Evolutionary conservation across 1,284 basidiomycete species (phyloP).

Genomic region (Trametes hirsuta): DNA sequence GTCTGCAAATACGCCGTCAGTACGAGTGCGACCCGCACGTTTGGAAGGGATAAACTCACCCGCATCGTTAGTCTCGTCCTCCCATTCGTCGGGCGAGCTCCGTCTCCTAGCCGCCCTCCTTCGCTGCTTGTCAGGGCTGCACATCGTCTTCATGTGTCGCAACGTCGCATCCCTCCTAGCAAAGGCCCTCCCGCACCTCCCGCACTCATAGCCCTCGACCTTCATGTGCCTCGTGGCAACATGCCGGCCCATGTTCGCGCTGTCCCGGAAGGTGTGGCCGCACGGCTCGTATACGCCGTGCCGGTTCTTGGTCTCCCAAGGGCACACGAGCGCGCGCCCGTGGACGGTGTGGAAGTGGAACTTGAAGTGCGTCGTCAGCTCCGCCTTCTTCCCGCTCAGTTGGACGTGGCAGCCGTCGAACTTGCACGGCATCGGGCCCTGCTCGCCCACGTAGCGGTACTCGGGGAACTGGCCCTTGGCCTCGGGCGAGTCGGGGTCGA

Average conservation of each 20-base stretch:
- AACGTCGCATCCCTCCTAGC: conserved; percentile 23
- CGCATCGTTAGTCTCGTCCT: background rate
- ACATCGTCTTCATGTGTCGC: conserved; percentile 27
- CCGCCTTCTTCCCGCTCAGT: conserved; percentile 22
- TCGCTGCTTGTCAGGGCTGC: conserved; percentile 15
- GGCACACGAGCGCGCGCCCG: conserved; percentile 15
- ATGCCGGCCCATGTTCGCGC: conserved; percentile 25
- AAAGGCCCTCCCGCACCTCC: conserved; percentile 20
- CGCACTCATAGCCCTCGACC: conserved; percentile 24
- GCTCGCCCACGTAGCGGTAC: conserved; percentile 22
- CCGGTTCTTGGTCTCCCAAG: conserved; percentile 13
- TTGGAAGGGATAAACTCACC: background rate
- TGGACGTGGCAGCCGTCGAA: conserved; percentile 14
- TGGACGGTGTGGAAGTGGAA: conserved; percentile 16
- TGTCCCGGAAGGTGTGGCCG: conserved; percentile 24
- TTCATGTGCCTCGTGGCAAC: conserved; percentile 22
- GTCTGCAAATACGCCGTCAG: background rate
- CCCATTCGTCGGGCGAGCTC: conserved; percentile 2
- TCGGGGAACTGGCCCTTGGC: conserved; percentile 17
- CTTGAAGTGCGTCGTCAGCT: conserved; percentile 24
- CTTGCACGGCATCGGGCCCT: conserved; percentile 15
- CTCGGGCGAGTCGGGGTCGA: conserved; percentile 13
- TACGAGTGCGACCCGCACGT: too few relatives aligned
- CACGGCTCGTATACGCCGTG: conserved; percentile 8
- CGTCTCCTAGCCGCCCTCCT: conserved; percentile 2